Percentiles rank a stretch among this genome's conserved stretches.
phyloP scores from a whole-genome alignment of 192 early-diverging fungal genomes.

The Chytriomyces confervae region DNA sequence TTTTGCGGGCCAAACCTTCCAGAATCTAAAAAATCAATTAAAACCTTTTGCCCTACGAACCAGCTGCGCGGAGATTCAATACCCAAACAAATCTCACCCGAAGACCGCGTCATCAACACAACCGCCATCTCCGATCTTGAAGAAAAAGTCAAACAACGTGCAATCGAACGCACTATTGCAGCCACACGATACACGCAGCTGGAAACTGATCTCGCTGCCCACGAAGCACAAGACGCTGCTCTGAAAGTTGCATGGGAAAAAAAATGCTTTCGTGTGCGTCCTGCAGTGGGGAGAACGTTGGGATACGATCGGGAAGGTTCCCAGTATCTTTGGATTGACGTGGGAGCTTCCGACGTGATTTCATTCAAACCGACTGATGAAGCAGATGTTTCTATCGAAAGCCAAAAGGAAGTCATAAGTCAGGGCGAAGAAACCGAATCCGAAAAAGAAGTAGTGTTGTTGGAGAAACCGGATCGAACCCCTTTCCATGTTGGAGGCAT shows the following conservation, averaged over 20 bases:
- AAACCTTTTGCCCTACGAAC: too few species aligned
- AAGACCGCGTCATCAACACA: background rate
- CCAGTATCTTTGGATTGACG: conserved; percentile 24
- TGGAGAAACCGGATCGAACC: too few species aligned
- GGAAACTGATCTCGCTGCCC: background rate
- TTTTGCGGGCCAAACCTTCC: background rate
- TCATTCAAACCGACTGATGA: background rate
- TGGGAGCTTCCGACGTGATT: conserved; percentile 14
- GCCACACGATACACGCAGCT: background rate
- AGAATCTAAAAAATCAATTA: background rate
- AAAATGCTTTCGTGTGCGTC: background rate
- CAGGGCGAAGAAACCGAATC: too few species aligned
- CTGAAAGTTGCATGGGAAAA: background rate
- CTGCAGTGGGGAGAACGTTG: background rate
- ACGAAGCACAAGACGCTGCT: background rate
- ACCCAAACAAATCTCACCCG: too few species aligned
- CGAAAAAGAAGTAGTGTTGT: too few species aligned
- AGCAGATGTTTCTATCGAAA: too few species aligned
- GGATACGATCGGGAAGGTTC: conserved; percentile 18
- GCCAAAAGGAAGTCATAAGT: too few species aligned
- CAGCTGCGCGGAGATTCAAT: too few species aligned
- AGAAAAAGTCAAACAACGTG: background rate
- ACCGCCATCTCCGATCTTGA: background rate
- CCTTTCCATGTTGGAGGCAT: too few species aligned
- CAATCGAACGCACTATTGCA: background rate